Evolutionary conservation across 1,284 basidiomycete species (phyloP), one percentile per base, ranked within the genome.

Genomic region (Papiliotrema terrestris): DNA sequence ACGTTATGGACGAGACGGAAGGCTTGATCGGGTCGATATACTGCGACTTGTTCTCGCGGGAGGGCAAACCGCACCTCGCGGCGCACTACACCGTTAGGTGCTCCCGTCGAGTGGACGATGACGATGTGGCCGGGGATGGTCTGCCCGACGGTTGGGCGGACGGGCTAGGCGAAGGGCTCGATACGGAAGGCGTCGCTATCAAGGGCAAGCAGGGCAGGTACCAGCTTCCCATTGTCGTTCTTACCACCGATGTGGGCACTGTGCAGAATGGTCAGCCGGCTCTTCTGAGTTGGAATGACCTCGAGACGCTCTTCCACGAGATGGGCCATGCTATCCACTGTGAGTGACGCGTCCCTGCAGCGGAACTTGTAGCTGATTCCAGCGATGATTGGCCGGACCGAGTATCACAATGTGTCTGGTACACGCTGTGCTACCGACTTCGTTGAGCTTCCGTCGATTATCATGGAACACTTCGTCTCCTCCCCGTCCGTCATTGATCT

Each of bases 291-390:
- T 98, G 95, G 94, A 87, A 90, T 67, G 93, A 98, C 67, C 89
- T 98, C 9, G 82, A 90, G 72, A 98, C 95, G 1, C 79, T 98
- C 20, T 97, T 96, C 77, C 95, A 98, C 69, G 95, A 98, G 77
- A 98, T 98, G 94, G 95, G 95, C 0, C 95, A 98, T 75, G 95
- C 96, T 1, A 92, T 98, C 83, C 95, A 98, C 72, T 98, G 94
- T 94, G 68, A 82, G 91, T 81, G 5, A n/a, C 8, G 17, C 22
- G 11, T 35, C 54, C 25, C 51, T 46, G 44, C 42, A 57, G 29
- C 29, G 29, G 11, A 11, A 32, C 29, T 5, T 19, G 51, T 39
- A 51, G 14, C 64, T 47, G 35, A 38, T 29, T 38, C 9, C 37
- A 96, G 93, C 95, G 1, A 98, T 98, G 96, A 88, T 98, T 57